Evolutionary conservation across 176 grass and related monocot genomes (phyloP).

Genomic region (Urochloa ruziziensis): DNA sequence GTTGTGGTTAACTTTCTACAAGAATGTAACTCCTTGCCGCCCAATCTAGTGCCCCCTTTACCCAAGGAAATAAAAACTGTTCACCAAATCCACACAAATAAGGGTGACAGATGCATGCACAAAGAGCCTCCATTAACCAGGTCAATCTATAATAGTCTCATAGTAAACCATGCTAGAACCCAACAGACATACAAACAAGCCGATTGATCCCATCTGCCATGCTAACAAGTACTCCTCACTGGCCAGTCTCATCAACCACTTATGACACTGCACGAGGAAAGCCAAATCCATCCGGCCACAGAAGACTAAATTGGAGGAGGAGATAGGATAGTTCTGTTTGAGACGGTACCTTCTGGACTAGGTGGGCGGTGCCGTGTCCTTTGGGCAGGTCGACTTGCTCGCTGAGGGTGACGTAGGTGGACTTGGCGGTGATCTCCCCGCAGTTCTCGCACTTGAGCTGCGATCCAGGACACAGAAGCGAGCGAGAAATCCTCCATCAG

Average conservation of each 20-base stretch:
- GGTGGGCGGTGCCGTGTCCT: conserved; percentile 56
- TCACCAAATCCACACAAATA: background rate
- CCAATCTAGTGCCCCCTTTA: background rate
- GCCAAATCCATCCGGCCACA: background rate
- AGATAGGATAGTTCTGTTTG: background rate
- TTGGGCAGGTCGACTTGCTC: conserved; percentile 60
- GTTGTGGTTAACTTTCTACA: background rate
- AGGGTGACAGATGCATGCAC: background rate
- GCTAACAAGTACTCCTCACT: background rate
- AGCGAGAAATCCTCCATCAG: background rate
- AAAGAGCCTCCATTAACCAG: background rate
- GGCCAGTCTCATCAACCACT: background rate
- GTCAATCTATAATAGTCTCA: too few relatives aligned
- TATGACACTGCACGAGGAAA: background rate
- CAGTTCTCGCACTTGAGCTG: conserved; percentile 90
- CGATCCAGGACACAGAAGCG: conserved; percentile 4
- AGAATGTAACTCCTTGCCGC: background rate
- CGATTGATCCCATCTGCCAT: background rate
- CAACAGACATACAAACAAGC: background rate
- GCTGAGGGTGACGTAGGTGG: conserved; percentile 53
- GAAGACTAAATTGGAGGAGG: background rate
- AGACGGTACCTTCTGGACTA: conserved; percentile 77
- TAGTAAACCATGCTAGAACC: too few relatives aligned
- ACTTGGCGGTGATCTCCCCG: conserved; percentile 74
- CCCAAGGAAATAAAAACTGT: background rate